phyloP scores from a whole-genome alignment of 345 rosid species.

The rapeseed (Brassica napus) region Da-Ae NC_063438.1:27846501-27847000 shows the following conservation, averaged over 20 bases:
- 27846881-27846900: constrained; percentile 12
- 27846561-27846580: constrained; percentile 29
- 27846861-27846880: constrained; percentile 25
- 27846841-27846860: constrained; percentile 26
- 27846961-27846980: background rate
- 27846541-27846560: constrained; percentile 42
- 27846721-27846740: background rate
- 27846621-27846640: background rate
- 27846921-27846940: constrained; percentile 17
- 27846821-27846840: constrained; percentile 11
- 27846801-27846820: background rate
- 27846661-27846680: background rate
- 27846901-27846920: constrained; percentile 22
- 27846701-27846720: background rate
- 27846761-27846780: constrained; percentile 20
- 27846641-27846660: background rate
- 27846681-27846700: background rate
- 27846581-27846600: background rate
- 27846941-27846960: constrained; percentile 19
- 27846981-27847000: background rate
- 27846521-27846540: constrained; percentile 20
- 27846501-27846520: constrained; percentile 12
- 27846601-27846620: constrained; percentile 16
- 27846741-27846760: background rate
- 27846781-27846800: background rate